A percentile compares a stretch with the other conserved stretches of the same genome.
Evolutionary conservation across 2,329 filamentous ascomycete genomes (phyloP).

Genomic region (Byssochlamys sp.): DNA sequence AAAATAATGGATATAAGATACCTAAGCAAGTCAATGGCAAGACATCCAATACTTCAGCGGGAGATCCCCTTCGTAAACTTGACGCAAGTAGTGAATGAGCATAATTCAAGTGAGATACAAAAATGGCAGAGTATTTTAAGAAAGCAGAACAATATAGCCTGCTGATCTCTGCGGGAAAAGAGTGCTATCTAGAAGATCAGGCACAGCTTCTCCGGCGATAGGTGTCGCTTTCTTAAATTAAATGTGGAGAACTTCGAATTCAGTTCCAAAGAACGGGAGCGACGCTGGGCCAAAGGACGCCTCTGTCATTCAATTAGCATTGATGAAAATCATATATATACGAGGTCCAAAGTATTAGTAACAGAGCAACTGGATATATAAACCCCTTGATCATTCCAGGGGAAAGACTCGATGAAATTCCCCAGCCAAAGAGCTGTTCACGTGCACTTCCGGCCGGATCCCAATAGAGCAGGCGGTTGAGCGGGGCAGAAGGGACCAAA

Average conservation of each 20-base stretch:
- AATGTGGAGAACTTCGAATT: not conserved
- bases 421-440: not conserved
- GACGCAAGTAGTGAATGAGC: not conserved
- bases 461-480: not conserved
- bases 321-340: not conserved
- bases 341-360: not conserved
- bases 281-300: not conserved
- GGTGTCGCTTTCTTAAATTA: not conserved
- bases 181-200: not conserved
- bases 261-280: not conserved
- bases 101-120: not conserved
- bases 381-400: not conserved
- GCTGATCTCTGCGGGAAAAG: not conserved
- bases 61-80: not conserved
- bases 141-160: not conserved
- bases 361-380: not conserved
- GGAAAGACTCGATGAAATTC: not conserved
- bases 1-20: not conserved
- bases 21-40: not conserved
- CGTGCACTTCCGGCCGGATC: not conserved
- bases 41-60: not conserved
- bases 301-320: not conserved
- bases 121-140: not conserved
- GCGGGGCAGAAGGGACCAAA: not conserved
- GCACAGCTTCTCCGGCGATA: not conserved